A percentile compares a stretch with the other conserved stretches of the same genome.
These are phyloP conservation scores for Aspergillus terreus DNA, from an alignment of 2,329 filamentous ascomycete species.

Conservation along the genomic window DNA sequence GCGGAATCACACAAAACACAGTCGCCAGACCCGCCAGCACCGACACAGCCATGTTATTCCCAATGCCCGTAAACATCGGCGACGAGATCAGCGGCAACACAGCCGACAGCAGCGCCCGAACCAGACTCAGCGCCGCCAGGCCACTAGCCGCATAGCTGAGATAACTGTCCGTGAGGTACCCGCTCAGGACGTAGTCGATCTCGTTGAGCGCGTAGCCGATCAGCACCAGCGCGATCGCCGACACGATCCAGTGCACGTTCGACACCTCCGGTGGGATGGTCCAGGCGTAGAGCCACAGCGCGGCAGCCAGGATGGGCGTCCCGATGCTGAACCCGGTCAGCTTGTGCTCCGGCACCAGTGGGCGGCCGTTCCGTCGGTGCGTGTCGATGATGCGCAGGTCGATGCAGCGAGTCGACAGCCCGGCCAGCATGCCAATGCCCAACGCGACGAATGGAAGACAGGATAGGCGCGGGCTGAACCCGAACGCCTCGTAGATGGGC, in stretches of 20 bases:
- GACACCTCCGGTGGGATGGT: slow-evolving; percentile 41
- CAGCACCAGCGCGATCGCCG: slow-evolving; percentile 36
- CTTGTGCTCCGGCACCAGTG: slow-evolving; percentile 44
- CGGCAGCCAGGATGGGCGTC: slow-evolving; percentile 41
- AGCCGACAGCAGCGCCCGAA: slow-evolving; percentile 36
- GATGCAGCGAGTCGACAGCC: slow-evolving; percentile 39
- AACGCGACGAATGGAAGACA: slow-evolving; percentile 41
- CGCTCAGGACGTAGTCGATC: slow-evolving; percentile 37
- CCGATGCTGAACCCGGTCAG: slow-evolving; percentile 46
- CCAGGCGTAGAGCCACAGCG: slow-evolving; percentile 46
- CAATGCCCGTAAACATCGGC: slow-evolving; percentile 37
- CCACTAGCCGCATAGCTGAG: slow-evolving; percentile 42
- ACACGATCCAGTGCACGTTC: slow-evolving; percentile 36
- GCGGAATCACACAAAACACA: slow-evolving; percentile 32
- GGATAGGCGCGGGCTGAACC: slow-evolving; percentile 28
- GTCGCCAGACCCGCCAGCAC: slow-evolving; percentile 41
- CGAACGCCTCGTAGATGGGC: slow-evolving; percentile 35
- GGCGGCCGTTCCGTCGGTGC: slow-evolving; percentile 16
- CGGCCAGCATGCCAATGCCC: slow-evolving; percentile 35
- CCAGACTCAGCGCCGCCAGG: slow-evolving; percentile 38
- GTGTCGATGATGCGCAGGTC: slow-evolving; percentile 35
- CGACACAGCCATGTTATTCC: slow-evolving; percentile 33
- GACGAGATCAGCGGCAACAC: slow-evolving; percentile 38
- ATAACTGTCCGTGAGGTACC: slow-evolving; percentile 45
- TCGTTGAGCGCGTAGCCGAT: slow-evolving; percentile 48